phyloP scores from a whole-genome alignment of 2,329 filamentous ascomycete species.

The Pestalotiopsis sp. region DNA sequence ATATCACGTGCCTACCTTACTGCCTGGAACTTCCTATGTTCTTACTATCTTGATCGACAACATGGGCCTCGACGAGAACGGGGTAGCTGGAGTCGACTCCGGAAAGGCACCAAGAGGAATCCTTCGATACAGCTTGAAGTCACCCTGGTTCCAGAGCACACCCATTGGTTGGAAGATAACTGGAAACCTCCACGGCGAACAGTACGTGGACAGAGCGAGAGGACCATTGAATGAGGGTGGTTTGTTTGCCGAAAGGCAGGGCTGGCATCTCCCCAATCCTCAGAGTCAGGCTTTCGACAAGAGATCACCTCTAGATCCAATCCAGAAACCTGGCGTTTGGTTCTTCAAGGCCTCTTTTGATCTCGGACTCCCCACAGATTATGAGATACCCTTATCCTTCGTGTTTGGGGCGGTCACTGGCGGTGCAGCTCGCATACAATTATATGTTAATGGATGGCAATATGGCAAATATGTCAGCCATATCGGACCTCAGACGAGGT shows the following conservation, averaged over 20 bases:
- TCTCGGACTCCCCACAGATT: slow-evolving; percentile 52
- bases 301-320: slow-evolving; percentile 30
- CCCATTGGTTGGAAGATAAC: slow-evolving; percentile 64
- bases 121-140: slow-evolving; percentile 56
- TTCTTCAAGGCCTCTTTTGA: slow-evolving; percentile 59
- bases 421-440: slow-evolving; percentile 63
- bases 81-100: slow-evolving; percentile 51
- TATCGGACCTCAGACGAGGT: slow-evolving; percentile 70
- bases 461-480: slow-evolving; percentile 62
- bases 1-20: not conserved
- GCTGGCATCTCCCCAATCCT: slow-evolving; percentile 58
- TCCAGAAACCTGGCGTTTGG: slow-evolving; percentile 50
- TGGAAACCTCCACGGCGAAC: slow-evolving; percentile 66
- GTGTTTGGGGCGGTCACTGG: slow-evolving; percentile 49
- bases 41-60: slow-evolving; percentile 73
- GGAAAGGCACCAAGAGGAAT: slow-evolving; percentile 67
- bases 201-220: slow-evolving; percentile 57
- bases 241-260: slow-evolving; percentile 62
- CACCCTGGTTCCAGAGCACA: slow-evolving; percentile 40
- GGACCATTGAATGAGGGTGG: slow-evolving; percentile 69
- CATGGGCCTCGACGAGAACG: slow-evolving; percentile 68
- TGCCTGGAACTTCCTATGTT: slow-evolving; percentile 43
- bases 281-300: slow-evolving; percentile 46
- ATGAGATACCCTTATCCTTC: slow-evolving; percentile 64
- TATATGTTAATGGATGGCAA: slow-evolving; percentile 49